Evolutionary conservation across 495 filamentous ascomycete species (phyloP).

Genomic region (Aspergillus hancockii): DNA sequence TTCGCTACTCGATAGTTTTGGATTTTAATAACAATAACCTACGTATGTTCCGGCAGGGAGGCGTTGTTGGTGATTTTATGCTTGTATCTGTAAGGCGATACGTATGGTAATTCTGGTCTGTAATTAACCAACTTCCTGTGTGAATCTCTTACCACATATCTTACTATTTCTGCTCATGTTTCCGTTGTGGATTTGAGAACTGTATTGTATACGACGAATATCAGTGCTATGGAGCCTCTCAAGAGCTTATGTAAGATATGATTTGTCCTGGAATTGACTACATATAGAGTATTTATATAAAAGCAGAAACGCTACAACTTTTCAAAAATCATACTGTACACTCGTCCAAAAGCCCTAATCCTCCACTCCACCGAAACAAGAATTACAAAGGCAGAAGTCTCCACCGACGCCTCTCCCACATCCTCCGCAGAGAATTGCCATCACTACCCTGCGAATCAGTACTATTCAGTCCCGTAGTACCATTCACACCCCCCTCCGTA

Average conservation of each 20-base stretch:
- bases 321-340: background rate
- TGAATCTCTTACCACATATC: background rate
- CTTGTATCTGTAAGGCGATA: background rate
- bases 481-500: background rate
- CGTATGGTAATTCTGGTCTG: background rate
- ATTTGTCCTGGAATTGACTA: background rate
- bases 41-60: background rate
- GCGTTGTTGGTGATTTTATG: background rate
- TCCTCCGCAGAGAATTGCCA: constrained; percentile 1
- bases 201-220: background rate
- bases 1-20: constrained; percentile 78
- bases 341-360: background rate
- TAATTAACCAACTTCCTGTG: background rate
- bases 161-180: background rate
- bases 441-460: background rate
- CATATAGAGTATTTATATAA: too few species aligned
- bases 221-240: background rate
- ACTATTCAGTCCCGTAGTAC: background rate
- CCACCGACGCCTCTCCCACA: background rate
- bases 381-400: background rate
- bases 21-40: constrained; percentile 49
- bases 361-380: background rate
- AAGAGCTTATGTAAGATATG: background rate
- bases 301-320: background rate
- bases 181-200: background rate